phyloP scores from a whole-genome alignment of 1,284 basidiomycete species.

The Leccinum angustisporum region DNA sequence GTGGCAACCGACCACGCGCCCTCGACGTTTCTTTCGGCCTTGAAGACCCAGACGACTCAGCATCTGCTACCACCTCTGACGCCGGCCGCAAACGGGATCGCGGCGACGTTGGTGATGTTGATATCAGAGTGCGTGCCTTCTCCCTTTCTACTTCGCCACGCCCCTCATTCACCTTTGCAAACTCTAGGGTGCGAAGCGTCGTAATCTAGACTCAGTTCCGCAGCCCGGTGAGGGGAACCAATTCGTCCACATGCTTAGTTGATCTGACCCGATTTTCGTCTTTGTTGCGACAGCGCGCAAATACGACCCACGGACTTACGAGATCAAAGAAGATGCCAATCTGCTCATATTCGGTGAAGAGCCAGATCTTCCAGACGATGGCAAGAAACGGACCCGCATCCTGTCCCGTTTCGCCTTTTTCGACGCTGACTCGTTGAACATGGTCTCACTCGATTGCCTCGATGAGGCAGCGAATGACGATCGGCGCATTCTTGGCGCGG shows the following conservation, averaged over 20 bases:
- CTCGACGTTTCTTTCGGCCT: slow-evolving; percentile 33
- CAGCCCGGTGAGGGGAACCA: slow-evolving; percentile 18
- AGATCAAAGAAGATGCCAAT: slow-evolving; percentile 29
- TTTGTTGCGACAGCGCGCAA: slow-evolving; percentile 18
- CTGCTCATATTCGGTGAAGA: slow-evolving; percentile 39
- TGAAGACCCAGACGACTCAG: slow-evolving; percentile 27
- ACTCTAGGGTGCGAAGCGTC: slow-evolving; percentile 27
- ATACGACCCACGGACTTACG: slow-evolving; percentile 30
- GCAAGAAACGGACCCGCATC: slow-evolving; percentile 37
- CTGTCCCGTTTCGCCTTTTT: slow-evolving; percentile 44
- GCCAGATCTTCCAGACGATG: slow-evolving; percentile 20
- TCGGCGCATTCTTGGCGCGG: slow-evolving; percentile 36
- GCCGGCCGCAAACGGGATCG: slow-evolving; percentile 30
- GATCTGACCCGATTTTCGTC: slow-evolving; percentile 2
- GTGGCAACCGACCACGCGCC: slow-evolving; percentile 34
- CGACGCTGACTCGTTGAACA: slow-evolving; percentile 28
- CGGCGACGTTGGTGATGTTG: slow-evolving; percentile 7
- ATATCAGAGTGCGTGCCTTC: slow-evolving; percentile 21
- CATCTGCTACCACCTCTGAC: slow-evolving; percentile 25
- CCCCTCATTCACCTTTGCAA: background rate
- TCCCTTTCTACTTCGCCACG: background rate
- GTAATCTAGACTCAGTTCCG: slow-evolving; percentile 25
- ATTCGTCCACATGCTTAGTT: background rate
- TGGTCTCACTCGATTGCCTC: slow-evolving; percentile 23
- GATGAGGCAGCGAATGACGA: slow-evolving; percentile 8